These are phyloP conservation scores for Eucalyptus curtisii DNA, from an alignment of 345 rosid genomes.

Conservation along the genomic window DNA sequence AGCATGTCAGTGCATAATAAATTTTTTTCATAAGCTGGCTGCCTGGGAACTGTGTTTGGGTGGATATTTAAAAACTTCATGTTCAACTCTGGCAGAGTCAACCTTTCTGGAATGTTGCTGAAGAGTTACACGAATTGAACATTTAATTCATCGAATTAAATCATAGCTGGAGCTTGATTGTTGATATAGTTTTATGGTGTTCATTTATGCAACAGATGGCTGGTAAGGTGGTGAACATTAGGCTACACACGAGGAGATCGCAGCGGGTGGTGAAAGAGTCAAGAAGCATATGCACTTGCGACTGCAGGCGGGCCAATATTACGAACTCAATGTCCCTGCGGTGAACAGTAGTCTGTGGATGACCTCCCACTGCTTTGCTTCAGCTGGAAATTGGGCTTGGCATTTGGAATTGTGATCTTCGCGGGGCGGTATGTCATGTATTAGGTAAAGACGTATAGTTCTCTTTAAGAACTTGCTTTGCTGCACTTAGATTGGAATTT, in stretches of 20 bases:
- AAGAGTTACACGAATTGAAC: background rate
- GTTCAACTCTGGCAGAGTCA: background rate
- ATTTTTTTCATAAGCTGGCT: background rate
- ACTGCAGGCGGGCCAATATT: conserved; percentile 45
- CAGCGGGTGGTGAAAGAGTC: conserved; percentile 70
- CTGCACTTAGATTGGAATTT: background rate
- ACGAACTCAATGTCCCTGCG: conserved; percentile 1
- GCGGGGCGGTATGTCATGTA: background rate
- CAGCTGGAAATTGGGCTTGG: background rate
- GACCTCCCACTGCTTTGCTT: background rate
- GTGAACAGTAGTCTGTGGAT: background rate
- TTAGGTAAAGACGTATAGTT: background rate
- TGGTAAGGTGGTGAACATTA: conserved; percentile 77
- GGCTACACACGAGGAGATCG: conserved; percentile 75
- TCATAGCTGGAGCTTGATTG: background rate
- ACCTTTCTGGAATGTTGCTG: background rate
- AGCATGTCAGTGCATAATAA: background rate
- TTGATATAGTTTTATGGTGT: background rate
- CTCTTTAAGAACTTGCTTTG: background rate
- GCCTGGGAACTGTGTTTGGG: background rate
- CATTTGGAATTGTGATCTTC: background rate
- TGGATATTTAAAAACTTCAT: background rate
- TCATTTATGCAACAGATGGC: conserved; percentile 35
- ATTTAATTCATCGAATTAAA: background rate
- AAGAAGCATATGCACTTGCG: conserved; percentile 69